Evolutionary conservation across 345 rosid genomes (phyloP).

Genomic region (Mercurialis annua): DNA sequence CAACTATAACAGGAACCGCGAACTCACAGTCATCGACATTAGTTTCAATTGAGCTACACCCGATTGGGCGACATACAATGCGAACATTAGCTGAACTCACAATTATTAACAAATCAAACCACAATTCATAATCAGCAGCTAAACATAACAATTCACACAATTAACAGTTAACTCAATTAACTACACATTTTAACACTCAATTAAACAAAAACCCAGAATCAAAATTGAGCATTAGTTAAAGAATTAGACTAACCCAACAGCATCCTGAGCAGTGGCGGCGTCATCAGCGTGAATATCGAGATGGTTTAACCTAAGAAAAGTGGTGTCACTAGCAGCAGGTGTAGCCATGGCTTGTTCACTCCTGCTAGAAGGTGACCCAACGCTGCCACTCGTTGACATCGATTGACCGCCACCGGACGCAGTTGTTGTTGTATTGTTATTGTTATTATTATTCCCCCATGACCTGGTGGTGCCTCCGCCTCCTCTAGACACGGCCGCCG

Average conservation of each 20-base stretch:
- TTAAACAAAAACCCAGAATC: conserved; percentile 12
- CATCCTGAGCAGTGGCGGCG: conserved; percentile 80
- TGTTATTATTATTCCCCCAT: conserved; percentile 87
- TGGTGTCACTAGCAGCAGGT: conserved; percentile 68
- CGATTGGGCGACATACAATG: background rate
- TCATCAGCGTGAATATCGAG: conserved; percentile 93
- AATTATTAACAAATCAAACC: background rate
- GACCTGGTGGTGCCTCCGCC: conserved; percentile 62
- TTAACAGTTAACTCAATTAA: background rate
- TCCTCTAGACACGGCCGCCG: conserved; percentile 31
- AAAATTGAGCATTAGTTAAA: conserved; percentile 17
- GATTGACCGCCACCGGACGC: conserved; percentile 63
- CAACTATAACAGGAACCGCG: background rate
- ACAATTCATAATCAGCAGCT: background rate
- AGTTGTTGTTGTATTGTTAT: too few species aligned
- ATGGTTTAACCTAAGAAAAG: conserved; percentile 60
- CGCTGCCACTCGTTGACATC: conserved; percentile 85
- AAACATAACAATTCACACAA: too few species aligned
- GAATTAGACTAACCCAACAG: conserved; percentile 50
- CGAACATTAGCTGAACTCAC: background rate
- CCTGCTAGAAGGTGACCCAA: conserved; percentile 90
- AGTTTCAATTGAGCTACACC: background rate
- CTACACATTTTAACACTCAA: conserved; percentile 14
- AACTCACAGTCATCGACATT: background rate
- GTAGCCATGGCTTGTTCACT: conserved; percentile 65